A percentile compares a stretch with the other conserved stretches of the same genome.
These are phyloP conservation scores for Suillus paluster DNA, from an alignment of 768 basidiomycete species.

Conservation along the genomic window DNA sequence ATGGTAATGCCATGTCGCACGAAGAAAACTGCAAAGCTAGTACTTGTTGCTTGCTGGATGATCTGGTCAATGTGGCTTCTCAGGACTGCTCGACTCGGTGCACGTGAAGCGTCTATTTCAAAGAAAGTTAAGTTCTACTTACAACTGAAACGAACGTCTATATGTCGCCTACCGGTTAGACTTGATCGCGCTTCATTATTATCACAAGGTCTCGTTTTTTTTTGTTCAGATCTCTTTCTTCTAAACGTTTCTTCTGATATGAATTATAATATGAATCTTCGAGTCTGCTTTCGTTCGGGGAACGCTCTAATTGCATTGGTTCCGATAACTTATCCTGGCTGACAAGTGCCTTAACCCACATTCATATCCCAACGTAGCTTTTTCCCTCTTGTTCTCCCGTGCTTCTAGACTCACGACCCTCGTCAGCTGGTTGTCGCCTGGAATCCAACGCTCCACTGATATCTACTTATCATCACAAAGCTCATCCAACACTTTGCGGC, in stretches of 20 bases:
- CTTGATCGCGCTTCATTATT: no score
- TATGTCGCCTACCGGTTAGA: no score
- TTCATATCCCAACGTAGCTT: neutral
- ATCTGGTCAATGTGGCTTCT: neutral
- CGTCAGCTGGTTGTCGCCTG: no score
- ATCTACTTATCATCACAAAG: neutral
- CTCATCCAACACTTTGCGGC: neutral
- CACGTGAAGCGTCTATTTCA: no score
- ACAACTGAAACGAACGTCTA: no score
- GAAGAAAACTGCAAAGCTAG: neutral
- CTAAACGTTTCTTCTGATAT: neutral
- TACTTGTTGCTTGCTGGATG: neutral
- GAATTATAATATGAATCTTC: no score
- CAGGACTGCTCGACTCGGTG: neutral
- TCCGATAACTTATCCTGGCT: neutral
- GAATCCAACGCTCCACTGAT: neutral
- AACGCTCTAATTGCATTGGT: neutral
- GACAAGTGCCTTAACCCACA: neutral
- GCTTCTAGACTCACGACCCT: neutral
- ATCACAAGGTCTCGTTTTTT: neutral
- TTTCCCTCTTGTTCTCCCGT: neutral
- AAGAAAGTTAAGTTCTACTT: no score
- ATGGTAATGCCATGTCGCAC: slow-evolving; percentile 10
- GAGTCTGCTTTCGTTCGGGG: neutral
- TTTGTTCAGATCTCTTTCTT: neutral